Evolutionary conservation across 305 asterid genomes (phyloP).

Genomic region (Fraxinus ornus): DNA sequence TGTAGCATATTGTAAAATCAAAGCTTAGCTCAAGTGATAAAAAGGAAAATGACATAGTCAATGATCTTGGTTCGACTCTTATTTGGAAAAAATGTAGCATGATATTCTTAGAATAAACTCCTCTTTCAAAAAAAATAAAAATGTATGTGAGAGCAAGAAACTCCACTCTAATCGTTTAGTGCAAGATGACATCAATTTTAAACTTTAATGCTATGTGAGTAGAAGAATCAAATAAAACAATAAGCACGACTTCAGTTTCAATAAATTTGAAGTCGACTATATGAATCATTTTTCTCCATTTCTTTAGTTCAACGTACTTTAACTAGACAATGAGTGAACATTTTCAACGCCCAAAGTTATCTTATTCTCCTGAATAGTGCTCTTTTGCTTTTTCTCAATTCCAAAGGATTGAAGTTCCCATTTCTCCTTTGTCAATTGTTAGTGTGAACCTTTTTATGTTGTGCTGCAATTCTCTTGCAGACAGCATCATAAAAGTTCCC

Average conservation of each 20-base stretch:
- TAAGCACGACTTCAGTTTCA: neutral
- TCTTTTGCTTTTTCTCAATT: neutral
- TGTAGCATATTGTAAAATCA: too few relatives aligned
- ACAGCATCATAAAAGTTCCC: constrained; percentile 22
- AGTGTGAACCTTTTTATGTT: constrained; percentile 13
- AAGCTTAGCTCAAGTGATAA: too few relatives aligned
- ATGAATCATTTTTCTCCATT: neutral
- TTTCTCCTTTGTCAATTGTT: neutral
- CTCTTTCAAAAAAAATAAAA: neutral
- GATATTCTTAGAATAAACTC: neutral
- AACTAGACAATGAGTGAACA: neutral
- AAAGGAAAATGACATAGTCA: neutral
- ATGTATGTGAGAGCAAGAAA: neutral
- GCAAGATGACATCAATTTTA: neutral
- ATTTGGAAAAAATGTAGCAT: neutral
- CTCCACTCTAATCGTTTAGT: neutral
- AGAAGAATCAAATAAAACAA: neutral
- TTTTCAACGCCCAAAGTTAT: neutral
- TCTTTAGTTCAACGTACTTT: neutral
- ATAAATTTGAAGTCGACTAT: neutral
- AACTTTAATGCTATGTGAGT: neutral
- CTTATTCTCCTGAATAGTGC: neutral
- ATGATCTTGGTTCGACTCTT: neutral
- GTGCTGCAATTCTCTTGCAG: constrained; percentile 11
- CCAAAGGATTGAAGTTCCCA: neutral